Percentiles rank a stretch among this genome's conserved stretches.
Conservation (phyloP, 192 early-diverging fungal genomes). For the Bifiguratus adelaidae region DNA sequence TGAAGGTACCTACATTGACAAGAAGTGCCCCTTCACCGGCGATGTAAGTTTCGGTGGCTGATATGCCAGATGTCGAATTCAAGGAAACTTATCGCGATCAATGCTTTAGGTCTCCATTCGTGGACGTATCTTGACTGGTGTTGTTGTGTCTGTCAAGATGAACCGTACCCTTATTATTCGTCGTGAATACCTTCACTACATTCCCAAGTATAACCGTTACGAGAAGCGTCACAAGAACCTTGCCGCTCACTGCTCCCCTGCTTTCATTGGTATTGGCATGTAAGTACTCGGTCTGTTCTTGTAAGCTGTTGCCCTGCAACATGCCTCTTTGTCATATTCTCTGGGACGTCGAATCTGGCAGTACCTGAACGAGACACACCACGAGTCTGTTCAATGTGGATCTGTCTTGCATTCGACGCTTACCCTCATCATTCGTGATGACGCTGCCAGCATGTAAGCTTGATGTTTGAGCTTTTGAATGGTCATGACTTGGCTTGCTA, state of each 20-base stretch:
- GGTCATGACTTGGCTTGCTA: no score
- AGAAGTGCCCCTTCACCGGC: constrained; percentile 99
- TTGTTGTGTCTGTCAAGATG: constrained; percentile 94
- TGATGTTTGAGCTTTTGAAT: no score
- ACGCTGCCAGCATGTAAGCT: no score
- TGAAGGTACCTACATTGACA: constrained; percentile 97
- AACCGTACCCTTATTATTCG: constrained; percentile 98
- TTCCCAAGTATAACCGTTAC: constrained; percentile 99
- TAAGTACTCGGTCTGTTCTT: constrained; percentile 8
- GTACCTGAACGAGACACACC: no score
- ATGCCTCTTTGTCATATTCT: constrained; percentile 7
- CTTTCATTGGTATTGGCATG: constrained; percentile 80
- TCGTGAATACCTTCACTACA: constrained; percentile 99
- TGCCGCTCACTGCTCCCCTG: constrained; percentile 89
- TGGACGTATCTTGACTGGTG: constrained; percentile 93
- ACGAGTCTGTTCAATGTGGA: no score
- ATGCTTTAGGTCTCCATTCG: constrained; percentile 93
- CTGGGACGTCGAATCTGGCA: no score
- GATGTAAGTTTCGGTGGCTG: no score
- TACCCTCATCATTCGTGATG: no score
- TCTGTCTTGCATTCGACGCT: no score
- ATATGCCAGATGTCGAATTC: no score
- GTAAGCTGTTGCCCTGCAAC: constrained; percentile 4
- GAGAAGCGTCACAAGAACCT: constrained; percentile 99
- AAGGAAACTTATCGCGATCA: no score